Evolutionary conservation across 2,329 filamentous ascomycete genomes (phyloP).

Genomic region (Apiospora sp.): DNA sequence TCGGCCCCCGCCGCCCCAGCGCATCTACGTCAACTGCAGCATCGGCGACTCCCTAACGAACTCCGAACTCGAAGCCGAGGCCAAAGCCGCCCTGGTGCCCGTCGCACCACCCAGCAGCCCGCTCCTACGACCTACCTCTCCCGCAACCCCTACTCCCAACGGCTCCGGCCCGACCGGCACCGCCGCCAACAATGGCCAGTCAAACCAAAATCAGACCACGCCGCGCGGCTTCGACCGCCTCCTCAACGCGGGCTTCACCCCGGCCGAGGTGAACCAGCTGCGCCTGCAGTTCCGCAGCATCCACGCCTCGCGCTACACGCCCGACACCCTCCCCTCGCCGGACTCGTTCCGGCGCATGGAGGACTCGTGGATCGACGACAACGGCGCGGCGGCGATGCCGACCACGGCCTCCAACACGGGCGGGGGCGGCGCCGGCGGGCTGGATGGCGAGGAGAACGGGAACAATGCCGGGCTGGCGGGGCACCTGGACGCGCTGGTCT

Average conservation of each 20-base stretch:
- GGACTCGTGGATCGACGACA: conserved; percentile 88
- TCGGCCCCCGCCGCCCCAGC: conserved; percentile 52
- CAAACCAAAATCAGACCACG: conserved; percentile 39
- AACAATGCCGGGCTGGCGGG: conserved; percentile 57
- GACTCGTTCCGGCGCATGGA: conserved; percentile 80
- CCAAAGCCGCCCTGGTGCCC: conserved; percentile 47
- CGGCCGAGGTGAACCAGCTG: conserved; percentile 83
- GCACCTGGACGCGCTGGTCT: conserved; percentile 84
- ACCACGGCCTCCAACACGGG: conserved; percentile 45
- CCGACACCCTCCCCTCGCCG: conserved; percentile 86
- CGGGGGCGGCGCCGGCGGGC: conserved; percentile 37
- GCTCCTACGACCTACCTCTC: conserved; percentile 9
- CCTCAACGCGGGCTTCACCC: conserved; percentile 80
- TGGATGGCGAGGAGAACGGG: conserved; percentile 50
- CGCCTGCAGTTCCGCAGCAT: conserved; percentile 89
- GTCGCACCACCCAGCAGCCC: conserved; percentile 23
- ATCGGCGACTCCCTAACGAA: conserved; percentile 78
- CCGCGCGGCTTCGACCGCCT: conserved; percentile 90
- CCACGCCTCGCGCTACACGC: conserved; percentile 81
- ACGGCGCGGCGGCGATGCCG: conserved; percentile 45
- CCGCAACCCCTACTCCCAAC: conserved; percentile 24
- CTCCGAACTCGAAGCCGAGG: conserved; percentile 75
- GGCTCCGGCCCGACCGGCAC: not conserved
- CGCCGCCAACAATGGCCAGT: not conserved
- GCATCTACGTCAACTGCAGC: conserved; percentile 92